Evolutionary conservation across 345 rosid species (phyloP).

Genomic region (Eucalyptus coolabah): DNA sequence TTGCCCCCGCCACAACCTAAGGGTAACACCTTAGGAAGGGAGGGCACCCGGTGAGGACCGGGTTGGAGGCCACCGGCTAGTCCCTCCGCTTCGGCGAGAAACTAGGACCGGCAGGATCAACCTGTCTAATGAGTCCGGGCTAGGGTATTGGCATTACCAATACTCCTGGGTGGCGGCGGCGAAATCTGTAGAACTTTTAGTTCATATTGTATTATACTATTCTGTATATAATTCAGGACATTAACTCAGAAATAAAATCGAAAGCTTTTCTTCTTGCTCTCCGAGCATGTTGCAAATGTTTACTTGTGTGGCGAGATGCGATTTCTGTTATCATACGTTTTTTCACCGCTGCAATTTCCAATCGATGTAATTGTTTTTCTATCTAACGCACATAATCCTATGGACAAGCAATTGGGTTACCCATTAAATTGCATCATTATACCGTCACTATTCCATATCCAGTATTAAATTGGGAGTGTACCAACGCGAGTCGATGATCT

Average conservation of each 20-base stretch:
- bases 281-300: neutral
- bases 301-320: neutral
- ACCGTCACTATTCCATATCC: neutral
- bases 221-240: neutral
- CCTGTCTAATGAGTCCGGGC: no score
- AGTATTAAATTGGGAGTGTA: neutral
- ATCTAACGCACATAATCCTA: neutral
- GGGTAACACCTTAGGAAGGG: no score
- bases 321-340: neutral
- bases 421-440: neutral
- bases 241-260: neutral
- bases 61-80: no score
- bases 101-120: no score
- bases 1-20: no score
- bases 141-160: no score
- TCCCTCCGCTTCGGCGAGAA: no score
- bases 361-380: neutral
- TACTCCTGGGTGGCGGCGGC: no score
- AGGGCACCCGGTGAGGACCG: no score
- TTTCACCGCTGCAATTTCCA: neutral
- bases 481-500: neutral
- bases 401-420: neutral
- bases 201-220: neutral
- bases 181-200: no score
- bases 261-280: neutral